Evolutionary conservation across 768 basidiomycete species (phyloP), one percentile per base, ranked within the genome.

Genomic region (Ramaria sp.): DNA sequence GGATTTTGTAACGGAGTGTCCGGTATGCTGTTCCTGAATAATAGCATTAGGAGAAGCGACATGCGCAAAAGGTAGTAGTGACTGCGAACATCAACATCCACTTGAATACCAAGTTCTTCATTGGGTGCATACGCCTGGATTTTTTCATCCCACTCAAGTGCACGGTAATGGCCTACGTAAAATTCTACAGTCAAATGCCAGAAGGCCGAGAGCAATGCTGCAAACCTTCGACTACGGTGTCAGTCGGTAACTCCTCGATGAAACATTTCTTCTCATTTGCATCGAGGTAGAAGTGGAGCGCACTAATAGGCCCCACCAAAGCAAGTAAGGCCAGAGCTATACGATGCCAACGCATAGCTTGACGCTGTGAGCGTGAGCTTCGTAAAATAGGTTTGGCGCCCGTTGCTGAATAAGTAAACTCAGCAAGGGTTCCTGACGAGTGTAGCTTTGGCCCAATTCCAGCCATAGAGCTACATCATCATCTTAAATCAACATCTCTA

Each of bases 261-360:
- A 98, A 98, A 69, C 96, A 99, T 49, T 88, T 80, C 65, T 87
- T 85, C 70, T 96, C 91, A 66, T 90, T 88, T 17, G 92, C 84
- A 67, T 96, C 92, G 58, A 99, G 81, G 68, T 99, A 99, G 71
- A 98, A 96, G 68, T 99, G 96, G 27, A 99, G 83, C 30, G 89
- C 91, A 67, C 84, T 79, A 17, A 74, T 77, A 19, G 76, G 66
- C 41, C 74, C 71, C 22, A 73, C 68, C 61, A 75, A 62, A 54
- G 73, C 64, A 58, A 77, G 70, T 17, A 75, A 72, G 31, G 39
- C 20, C 30, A 57, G 12, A 10, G 46, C 20, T 50, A 37, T 30
- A 37, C 46, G 34, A 15, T n/a, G 55, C 55, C 55, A 57, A 41
- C 46, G 33, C 54, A 56, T 56, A 45, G n/a, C 39, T 22, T 54